These are phyloP conservation scores for Naganishia vishniacii DNA, from an alignment of 768 basidiomycete genomes.

Conservation along the genomic window DNA sequence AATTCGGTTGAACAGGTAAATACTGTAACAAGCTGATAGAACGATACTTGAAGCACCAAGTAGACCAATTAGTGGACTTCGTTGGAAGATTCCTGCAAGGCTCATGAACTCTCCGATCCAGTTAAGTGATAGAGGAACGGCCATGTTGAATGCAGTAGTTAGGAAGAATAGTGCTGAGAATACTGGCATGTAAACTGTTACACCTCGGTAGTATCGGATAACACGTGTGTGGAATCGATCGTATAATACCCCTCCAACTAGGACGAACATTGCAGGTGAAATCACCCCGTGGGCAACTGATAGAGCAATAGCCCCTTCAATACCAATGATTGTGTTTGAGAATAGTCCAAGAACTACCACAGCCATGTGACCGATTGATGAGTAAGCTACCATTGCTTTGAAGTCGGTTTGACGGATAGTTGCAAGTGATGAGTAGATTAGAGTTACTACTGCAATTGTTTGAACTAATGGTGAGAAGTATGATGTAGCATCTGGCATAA, in stretches of 20 bases:
- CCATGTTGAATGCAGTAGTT: constrained; percentile 34
- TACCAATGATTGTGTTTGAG: constrained; percentile 34
- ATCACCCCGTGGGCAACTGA: constrained; percentile 37
- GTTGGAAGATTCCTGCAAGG: constrained; percentile 29
- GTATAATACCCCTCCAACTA: constrained; percentile 34
- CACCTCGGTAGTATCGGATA: constrained; percentile 37
- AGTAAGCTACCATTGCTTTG: constrained; percentile 33
- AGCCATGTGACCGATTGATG: constrained; percentile 35
- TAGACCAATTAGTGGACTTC: constrained; percentile 29
- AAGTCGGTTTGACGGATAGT: constrained; percentile 31
- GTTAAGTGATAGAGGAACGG: constrained; percentile 33
- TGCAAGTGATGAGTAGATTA: constrained; percentile 32
- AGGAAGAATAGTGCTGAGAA: constrained; percentile 36
- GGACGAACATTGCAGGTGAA: constrained; percentile 36
- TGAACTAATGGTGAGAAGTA: constrained; percentile 37
- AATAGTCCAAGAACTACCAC: constrained; percentile 34
- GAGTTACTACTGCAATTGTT: constrained; percentile 34
- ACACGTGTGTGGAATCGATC: constrained; percentile 35
- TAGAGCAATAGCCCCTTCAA: constrained; percentile 32
- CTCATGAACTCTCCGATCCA: constrained; percentile 35
- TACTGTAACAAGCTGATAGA: constrained; percentile 32
- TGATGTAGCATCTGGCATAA: constrained; percentile 37
- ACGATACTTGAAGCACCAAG: constrained; percentile 27
- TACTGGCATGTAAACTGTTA: constrained; percentile 35
- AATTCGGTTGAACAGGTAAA: constrained; percentile 32